Evolutionary conservation across 2,329 filamentous ascomycete genomes (phyloP), one percentile per base, ranked within the genome.

Genomic region (Alternaria gansuensis): DNA sequence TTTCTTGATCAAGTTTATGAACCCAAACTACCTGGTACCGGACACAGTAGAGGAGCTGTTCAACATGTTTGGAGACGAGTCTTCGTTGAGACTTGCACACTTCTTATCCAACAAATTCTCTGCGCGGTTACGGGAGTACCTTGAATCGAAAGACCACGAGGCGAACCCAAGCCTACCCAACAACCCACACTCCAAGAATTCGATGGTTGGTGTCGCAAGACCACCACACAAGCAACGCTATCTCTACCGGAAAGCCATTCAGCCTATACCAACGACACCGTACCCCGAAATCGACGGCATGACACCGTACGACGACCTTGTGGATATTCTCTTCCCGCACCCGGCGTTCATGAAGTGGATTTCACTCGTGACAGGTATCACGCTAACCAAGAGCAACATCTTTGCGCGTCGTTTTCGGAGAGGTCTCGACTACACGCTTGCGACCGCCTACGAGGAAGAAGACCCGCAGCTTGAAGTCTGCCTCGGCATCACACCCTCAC

Each of bases 201-300:
- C 70, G 4, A 69, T 80, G 80, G 62, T 85, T 82, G 40, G 79
- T 80, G 90, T 96, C 8, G 91, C 95, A 6, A 85, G 87, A 31
- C 95, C 95, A 37, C 95, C 95, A 0, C 93, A 99, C 80, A 99
- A 99, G 81, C 93, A 97, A 74, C 91, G 93, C 13, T 99, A 90
- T 76, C 82, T 97, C 2, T 99, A 95, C 78, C 85, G 91, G 59
- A 88, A 92, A 67, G 77, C 80, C 79, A 65, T 82, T 71, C 49
- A 78, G 26, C 73, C 69, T 2, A 69, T 72, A 26, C 70, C 73
- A 10, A 79, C 52, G 63, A 77, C 46, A 62, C 77, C 56, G 40
- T 75, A 71, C 59, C 71, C 65, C 50, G 72, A 67, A 66, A 77
- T 58, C 64, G 67, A 69, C 13, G 67, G 56, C 33, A 65, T 76